A percentile compares a stretch with the other conserved stretches of the same genome.
These are phyloP conservation scores for Murraya koenigii DNA, from an alignment of 345 rosid species.

Conservation along the genomic window DNA sequence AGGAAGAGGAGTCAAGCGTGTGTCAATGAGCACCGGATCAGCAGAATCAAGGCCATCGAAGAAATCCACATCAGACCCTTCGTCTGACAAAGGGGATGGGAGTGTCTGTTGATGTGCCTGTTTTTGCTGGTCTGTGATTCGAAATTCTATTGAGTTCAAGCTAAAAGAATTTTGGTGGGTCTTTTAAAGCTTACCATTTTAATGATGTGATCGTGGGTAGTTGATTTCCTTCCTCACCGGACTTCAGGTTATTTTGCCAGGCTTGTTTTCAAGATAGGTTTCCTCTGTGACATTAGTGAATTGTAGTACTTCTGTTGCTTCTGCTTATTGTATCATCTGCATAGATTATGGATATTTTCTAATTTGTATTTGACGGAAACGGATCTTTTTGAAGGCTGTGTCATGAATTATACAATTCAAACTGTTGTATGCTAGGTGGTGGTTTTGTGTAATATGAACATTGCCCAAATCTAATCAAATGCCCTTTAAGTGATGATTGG, in stretches of 20 bases:
- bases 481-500: neutral
- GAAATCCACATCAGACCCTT: constrained; percentile 47
- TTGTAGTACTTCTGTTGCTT: neutral
- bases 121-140: neutral
- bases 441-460: neutral
- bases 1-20: constrained; percentile 95
- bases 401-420: neutral
- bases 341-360: neutral
- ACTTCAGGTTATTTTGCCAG: neutral
- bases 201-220: neutral
- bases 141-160: neutral
- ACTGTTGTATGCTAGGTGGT: neutral
- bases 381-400: neutral
- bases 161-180: neutral
- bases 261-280: neutral
- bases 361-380: neutral
- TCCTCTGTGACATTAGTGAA: neutral
- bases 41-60: constrained; percentile 52
- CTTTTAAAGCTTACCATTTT: neutral
- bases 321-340: neutral
- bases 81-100: constrained; percentile 52
- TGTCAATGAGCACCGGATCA: constrained; percentile 42
- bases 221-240: neutral
- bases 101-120: constrained; percentile 24
- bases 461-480: neutral